Evolutionary conservation across 208 protist species (phyloP).

Genomic region (Lotmaria passim): DNA sequence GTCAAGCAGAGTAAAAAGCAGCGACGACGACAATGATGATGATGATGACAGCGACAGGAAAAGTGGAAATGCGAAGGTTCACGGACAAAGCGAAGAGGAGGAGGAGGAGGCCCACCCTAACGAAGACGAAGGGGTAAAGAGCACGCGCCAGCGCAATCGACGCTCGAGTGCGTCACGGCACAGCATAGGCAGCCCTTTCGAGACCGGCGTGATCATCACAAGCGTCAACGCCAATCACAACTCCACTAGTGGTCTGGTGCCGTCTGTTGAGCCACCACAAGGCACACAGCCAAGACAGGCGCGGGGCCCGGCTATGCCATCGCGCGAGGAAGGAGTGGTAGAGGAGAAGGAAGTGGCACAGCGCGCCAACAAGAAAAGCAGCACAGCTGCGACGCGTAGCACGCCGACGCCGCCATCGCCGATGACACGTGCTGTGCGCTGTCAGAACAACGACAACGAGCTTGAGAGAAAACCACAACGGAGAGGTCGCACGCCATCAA

Average conservation of each 20-base stretch:
- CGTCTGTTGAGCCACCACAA: too few species aligned
- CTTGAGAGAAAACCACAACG: not conserved
- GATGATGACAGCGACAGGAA: not conserved
- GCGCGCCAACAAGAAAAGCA: not conserved
- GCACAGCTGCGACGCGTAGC: too few species aligned
- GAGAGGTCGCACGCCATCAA: not conserved
- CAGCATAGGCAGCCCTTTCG: constrained; percentile 22
- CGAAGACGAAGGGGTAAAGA: constrained; percentile 2
- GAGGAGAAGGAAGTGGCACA: not conserved
- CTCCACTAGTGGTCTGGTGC: not conserved
- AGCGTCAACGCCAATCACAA: not conserved
- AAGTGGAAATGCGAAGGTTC: not conserved
- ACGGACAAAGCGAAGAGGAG: too few species aligned
- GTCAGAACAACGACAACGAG: not conserved
- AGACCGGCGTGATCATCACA: constrained; percentile 2
- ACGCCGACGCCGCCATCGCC: not conserved
- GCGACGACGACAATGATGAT: not conserved
- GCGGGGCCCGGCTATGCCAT: too few species aligned
- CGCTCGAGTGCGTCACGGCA: too few species aligned
- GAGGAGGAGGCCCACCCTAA: too few species aligned
- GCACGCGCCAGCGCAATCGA: too few species aligned
- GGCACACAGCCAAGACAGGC: too few species aligned
- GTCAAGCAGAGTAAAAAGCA: too few species aligned
- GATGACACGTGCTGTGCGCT: not conserved
- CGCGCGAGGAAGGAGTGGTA: constrained; percentile 10